Conservation (phyloP, 208 protist species). For the Leishmania mexicana region DNA sequence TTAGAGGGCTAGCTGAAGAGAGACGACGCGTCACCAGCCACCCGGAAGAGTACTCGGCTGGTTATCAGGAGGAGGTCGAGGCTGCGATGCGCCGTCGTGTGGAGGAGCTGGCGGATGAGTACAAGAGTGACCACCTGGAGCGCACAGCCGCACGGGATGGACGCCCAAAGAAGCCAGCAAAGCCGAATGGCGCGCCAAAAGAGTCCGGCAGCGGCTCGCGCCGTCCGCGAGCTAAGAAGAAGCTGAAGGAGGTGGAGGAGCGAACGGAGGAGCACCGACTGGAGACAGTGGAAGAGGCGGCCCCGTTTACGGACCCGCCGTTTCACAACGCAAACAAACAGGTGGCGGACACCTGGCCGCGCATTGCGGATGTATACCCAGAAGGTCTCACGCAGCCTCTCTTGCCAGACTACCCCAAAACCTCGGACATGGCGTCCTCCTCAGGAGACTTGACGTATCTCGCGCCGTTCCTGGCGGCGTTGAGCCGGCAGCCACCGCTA, state of each 20-base stretch:
- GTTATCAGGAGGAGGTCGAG: slow-evolving; percentile 22
- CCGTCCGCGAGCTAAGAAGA: slow-evolving; percentile 18
- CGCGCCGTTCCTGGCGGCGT: slow-evolving; percentile 72
- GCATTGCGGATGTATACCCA: slow-evolving; percentile 62
- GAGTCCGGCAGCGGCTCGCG: not conserved
- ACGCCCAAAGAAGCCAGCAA: slow-evolving; percentile 7
- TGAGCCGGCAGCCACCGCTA: slow-evolving; percentile 56
- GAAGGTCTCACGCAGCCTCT: slow-evolving; percentile 1
- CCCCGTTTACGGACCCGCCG: slow-evolving; percentile 6
- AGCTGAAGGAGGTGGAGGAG: slow-evolving; percentile 18
- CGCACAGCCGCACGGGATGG: not conserved
- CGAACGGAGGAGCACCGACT: slow-evolving; percentile 21
- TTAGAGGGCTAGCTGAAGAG: slow-evolving; percentile 59
- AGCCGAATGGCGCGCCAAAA: not conserved
- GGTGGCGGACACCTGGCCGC: slow-evolving; percentile 60
- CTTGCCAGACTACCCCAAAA: not conserved
- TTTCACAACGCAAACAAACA: slow-evolving; percentile 71
- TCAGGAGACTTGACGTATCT: slow-evolving; percentile 51
- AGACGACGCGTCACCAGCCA: slow-evolving; percentile 20
- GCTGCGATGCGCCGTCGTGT: slow-evolving; percentile 22
- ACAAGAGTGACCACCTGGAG: slow-evolving; percentile 13
- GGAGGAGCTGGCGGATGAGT: slow-evolving; percentile 23
- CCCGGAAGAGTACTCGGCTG: slow-evolving; percentile 14
- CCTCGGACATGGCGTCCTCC: slow-evolving; percentile 41
- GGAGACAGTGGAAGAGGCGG: slow-evolving; percentile 22